These are phyloP conservation scores for Fonsecaea multimorphosa DNA, from an alignment of 2,329 filamentous ascomycete genomes.

Conservation along the genomic window DNA sequence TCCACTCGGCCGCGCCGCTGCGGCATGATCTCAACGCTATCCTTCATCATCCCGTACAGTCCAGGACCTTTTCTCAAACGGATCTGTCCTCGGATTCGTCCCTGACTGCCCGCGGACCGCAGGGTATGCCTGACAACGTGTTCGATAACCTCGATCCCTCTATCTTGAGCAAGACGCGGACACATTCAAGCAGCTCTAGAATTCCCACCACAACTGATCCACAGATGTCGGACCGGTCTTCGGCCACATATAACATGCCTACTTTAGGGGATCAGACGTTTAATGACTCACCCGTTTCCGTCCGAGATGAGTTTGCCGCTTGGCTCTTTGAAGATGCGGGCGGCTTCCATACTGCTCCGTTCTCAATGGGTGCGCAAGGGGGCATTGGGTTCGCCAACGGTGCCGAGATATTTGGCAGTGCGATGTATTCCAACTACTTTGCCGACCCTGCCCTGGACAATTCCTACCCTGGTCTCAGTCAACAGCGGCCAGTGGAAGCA, in stretches of 20 bases:
- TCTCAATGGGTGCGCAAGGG: slow-evolving; percentile 49
- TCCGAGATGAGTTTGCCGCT: slow-evolving; percentile 84
- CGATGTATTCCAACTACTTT: slow-evolving; percentile 40
- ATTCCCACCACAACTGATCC: slow-evolving; percentile 38
- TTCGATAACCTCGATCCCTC: slow-evolving; percentile 40
- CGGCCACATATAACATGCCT: slow-evolving; percentile 51
- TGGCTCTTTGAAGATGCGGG: slow-evolving; percentile 77
- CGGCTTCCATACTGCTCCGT: slow-evolving; percentile 60
- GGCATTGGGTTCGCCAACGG: slow-evolving; percentile 53
- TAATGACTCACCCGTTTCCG: slow-evolving; percentile 65
- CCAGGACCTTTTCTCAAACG: slow-evolving; percentile 27
- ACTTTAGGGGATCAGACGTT: slow-evolving; percentile 28
- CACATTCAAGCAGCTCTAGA: slow-evolving; percentile 14
- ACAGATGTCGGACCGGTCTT: slow-evolving; percentile 58
- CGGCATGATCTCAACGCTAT: slow-evolving; percentile 11
- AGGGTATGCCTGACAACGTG: slow-evolving; percentile 40
- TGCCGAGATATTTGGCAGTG: slow-evolving; percentile 51
- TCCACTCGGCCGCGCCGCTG: not conserved
- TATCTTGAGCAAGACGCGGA: slow-evolving; percentile 37
- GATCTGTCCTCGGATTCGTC: slow-evolving; percentile 7
- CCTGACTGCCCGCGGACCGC: slow-evolving; percentile 34
- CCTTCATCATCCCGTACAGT: slow-evolving; percentile 12
- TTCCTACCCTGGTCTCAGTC: slow-evolving; percentile 53
- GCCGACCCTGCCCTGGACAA: slow-evolving; percentile 69
- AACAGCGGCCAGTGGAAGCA: slow-evolving; percentile 80